phyloP scores from a whole-genome alignment of 805 yeast genomes.

The Candida hispaniensis region DNA sequence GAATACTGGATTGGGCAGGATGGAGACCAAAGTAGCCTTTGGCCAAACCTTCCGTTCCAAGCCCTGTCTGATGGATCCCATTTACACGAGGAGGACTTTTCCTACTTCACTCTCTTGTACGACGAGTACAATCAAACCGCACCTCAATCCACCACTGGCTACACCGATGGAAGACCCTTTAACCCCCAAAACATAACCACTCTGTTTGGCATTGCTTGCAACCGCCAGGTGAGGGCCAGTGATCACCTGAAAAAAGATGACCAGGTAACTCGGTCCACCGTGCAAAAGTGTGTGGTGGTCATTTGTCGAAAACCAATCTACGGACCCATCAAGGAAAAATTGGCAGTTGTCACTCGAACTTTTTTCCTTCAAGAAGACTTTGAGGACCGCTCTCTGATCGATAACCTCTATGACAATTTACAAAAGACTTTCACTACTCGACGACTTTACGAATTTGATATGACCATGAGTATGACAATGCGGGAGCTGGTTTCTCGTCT shows the following conservation, averaged over 20 bases:
- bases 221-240: constrained; percentile 62
- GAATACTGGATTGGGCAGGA: constrained; percentile 70
- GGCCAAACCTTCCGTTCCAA: constrained; percentile 88
- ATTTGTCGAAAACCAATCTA: constrained; percentile 80
- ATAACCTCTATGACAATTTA: constrained; percentile 55
- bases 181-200: constrained; percentile 45
- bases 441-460: constrained; percentile 32
- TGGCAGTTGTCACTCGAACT: constrained; percentile 78
- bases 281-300: constrained; percentile 84
- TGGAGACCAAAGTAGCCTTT: constrained; percentile 37
- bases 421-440: constrained; percentile 23
- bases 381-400: constrained; percentile 55
- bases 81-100: constrained; percentile 83
- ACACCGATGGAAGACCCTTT: constrained; percentile 33
- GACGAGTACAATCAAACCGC: constrained; percentile 42
- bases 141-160: constrained; percentile 30
- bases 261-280: constrained; percentile 72
- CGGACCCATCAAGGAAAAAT: constrained; percentile 73
- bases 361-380: constrained; percentile 77
- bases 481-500: constrained; percentile 52
- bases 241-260: constrained; percentile 46
- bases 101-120: constrained; percentile 74
- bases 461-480: constrained; percentile 64
- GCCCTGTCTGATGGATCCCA: constrained; percentile 96
- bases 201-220: constrained; percentile 90